These are phyloP conservation scores for Alternaria conjuncta DNA, from an alignment of 2,329 filamentous ascomycete species.

Conservation along the genomic window DNA sequence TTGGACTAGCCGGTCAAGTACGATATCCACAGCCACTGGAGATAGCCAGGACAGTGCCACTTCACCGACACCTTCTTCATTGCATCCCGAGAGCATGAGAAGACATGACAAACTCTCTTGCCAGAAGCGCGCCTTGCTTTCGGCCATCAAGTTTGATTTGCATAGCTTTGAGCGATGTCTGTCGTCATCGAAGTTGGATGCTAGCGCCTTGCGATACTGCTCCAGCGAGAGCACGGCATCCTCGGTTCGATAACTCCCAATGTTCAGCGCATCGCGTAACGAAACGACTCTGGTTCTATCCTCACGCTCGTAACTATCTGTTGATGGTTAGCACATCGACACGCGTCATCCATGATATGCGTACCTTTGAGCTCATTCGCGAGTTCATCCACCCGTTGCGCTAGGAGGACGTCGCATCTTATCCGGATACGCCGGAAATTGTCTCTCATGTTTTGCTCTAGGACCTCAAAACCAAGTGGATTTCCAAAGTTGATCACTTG, in stretches of 20 bases:
- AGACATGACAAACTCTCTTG: not conserved
- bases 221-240: not conserved
- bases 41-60: slow-evolving; percentile 11
- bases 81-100: slow-evolving; percentile 3
- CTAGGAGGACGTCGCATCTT: not conserved
- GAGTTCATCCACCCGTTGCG: not conserved
- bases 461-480: not conserved
- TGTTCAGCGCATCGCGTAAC: not conserved
- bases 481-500: not conserved
- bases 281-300: not conserved
- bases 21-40: slow-evolving; percentile 6
- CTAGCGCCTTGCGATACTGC: not conserved
- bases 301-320: not conserved
- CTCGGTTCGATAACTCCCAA: not conserved
- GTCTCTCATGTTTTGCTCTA: not conserved
- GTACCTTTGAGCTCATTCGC: not conserved
- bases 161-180: not conserved
- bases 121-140: not conserved
- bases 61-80: slow-evolving; percentile 1
- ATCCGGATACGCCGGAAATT: not conserved
- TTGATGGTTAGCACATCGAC: not conserved
- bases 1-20: not conserved
- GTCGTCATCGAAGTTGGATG: not conserved
- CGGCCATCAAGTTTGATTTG: not conserved
- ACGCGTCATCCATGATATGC: not conserved